Percentiles rank a stretch among this genome's conserved stretches.
These are phyloP conservation scores for Entamoeba dispar DNA, from an alignment of 208 protist species.

Conservation along the genomic window DNA sequence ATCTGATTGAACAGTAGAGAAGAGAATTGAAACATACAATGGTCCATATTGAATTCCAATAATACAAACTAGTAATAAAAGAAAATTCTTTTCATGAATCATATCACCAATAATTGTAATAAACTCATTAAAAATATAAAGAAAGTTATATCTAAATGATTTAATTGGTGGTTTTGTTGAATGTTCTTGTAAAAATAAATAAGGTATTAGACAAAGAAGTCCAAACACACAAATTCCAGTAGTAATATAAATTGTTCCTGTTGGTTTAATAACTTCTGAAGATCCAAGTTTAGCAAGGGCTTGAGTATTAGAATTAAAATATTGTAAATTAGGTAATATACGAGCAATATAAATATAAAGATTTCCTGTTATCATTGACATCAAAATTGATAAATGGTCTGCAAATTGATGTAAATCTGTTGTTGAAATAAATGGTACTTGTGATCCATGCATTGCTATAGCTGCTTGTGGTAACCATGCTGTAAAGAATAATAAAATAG, in stretches of 20 bases:
- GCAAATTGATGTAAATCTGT: neutral
- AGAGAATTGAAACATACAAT: neutral
- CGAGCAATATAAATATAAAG: neutral
- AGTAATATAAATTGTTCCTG: neutral
- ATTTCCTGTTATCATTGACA: neutral
- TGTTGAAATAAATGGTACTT: neutral
- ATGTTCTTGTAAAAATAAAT: neutral
- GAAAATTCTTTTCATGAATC: neutral
- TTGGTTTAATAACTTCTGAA: neutral
- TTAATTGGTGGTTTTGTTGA: neutral
- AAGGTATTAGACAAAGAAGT: neutral
- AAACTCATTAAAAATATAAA: neutral
- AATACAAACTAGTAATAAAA: neutral
- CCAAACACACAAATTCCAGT: neutral
- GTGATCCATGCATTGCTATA: neutral
- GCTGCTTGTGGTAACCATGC: neutral
- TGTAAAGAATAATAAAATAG: neutral
- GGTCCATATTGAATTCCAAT: neutral
- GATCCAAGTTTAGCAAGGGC: neutral
- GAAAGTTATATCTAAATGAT: neutral
- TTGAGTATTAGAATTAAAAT: neutral
- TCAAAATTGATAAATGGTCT: neutral
- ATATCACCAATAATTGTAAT: neutral
- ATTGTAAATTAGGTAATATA: neutral
- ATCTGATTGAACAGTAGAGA: neutral